Evolutionary conservation across 305 asterid genomes (phyloP).

Genomic region (Fraxinus dipetala): DNA sequence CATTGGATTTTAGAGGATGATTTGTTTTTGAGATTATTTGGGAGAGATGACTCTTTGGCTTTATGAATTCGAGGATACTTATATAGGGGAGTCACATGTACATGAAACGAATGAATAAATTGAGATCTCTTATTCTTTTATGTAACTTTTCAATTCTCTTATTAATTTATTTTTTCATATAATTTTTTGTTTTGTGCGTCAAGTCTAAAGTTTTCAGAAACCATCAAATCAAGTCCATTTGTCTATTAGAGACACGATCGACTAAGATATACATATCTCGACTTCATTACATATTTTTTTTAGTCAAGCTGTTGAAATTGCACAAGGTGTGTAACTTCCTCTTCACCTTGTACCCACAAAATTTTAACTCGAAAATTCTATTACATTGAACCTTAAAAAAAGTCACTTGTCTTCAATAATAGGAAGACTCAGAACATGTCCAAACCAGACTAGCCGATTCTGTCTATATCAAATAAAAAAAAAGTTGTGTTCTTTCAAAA

Average conservation of each 20-base stretch:
- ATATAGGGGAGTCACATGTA: not conserved
- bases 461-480: not conserved
- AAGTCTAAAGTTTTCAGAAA: not conserved
- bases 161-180: not conserved
- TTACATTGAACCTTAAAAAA: not conserved
- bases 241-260: not conserved
- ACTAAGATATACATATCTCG: no score
- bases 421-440: not conserved
- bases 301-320: no score
- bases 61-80: not conserved
- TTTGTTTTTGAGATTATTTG: not conserved
- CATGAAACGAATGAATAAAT: conserved; percentile 9
- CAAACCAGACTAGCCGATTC: not conserved
- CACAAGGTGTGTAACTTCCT: not conserved
- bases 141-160: not conserved
- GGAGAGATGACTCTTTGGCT: conserved; percentile 1
- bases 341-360: not conserved
- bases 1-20: not conserved
- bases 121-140: conserved; percentile 19
- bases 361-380: not conserved
- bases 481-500: not conserved
- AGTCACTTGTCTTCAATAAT: not conserved
- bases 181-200: not conserved
- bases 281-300: not conserved
- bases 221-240: no score